Evolutionary conservation across 2,329 filamentous ascomycete species (phyloP), one percentile per base, ranked within the genome.

Genomic region (Fusarium chaquense): DNA sequence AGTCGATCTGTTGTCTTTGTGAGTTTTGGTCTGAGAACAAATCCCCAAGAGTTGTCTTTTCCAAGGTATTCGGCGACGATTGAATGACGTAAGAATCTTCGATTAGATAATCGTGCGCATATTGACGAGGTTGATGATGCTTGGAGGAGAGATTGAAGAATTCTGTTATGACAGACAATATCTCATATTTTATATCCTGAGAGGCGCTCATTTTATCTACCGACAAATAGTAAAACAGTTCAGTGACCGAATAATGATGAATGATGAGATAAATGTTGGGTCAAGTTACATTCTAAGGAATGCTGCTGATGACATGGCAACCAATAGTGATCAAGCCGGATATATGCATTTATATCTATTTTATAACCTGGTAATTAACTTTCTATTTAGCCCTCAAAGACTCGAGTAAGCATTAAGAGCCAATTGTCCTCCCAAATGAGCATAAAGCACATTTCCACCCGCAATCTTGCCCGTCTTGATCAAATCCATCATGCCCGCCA

Each of bases 401-500:
- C 52, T 55, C 3, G 86, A 84, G 77, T 93, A 93, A 0, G 90
- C 90, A 79, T 90, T 92, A 62, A 93, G 76, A 0, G 90, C 91
- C 75, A 91, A 76, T 79, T 91, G 90, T 0, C 91, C 91, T 13
- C 91, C 91, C 26, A 92, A 77, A 78, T 93, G 91, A 2, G 90
- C 90, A 78, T 92, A 93, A 62, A 93, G 75, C 33, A 93, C 87
- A 73, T 90, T 91, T n/a, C 87, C 88, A 1, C 84, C 84, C 5
- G 79, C 78, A 61, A 93, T 88, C 76, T 90, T 87, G 0, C 86
- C 89, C 52, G 85, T 87, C 67, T 81, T 84, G 20, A 92, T 87
- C 81, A 92, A 80, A 75, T 90, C 89, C 70, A 92, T 87, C 89
- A 93, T 85, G 0, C 90, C 91, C 6, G 90, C 90, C 77, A 93